Percentiles rank a stretch among this genome's conserved stretches.
phyloP scores from a whole-genome alignment of 106 monocot species.

The Apostasia shenzhenica region DNA sequence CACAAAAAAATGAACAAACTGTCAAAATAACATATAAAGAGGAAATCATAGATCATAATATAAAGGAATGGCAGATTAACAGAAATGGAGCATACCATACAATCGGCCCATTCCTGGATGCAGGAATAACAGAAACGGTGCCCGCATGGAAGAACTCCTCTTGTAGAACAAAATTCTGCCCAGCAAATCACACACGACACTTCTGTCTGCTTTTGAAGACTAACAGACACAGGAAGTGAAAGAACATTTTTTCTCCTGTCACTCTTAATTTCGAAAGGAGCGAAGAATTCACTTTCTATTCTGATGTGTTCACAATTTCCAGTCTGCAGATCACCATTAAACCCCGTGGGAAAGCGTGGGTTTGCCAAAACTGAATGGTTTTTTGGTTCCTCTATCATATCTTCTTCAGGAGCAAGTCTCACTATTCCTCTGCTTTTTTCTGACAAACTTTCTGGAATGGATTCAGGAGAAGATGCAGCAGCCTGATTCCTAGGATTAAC shows the following conservation, averaged over 20 bases:
- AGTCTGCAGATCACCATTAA: constrained; percentile 4
- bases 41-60: too few species aligned
- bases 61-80: too few species aligned
- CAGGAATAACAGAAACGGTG: constrained; percentile 92
- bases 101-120: constrained; percentile 77
- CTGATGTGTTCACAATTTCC: constrained; percentile 4
- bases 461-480: constrained; percentile 8
- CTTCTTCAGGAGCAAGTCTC: constrained; percentile 9
- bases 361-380: neutral
- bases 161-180: constrained; percentile 70
- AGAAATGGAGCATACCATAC: constrained; percentile 37
- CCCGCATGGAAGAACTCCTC: constrained; percentile 84
- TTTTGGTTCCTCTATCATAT: neutral
- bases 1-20: too few species aligned
- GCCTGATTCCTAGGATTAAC: constrained; percentile 7
- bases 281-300: constrained; percentile 1
- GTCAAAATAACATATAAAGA: too few species aligned
- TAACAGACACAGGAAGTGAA: constrained; percentile 5
- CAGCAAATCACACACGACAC: constrained; percentile 93
- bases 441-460: neutral
- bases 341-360: constrained; percentile 3
- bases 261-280: constrained; percentile 9
- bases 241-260: constrained; percentile 12
- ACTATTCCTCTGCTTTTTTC: neutral
- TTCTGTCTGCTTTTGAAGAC: constrained; percentile 20